phyloP scores from a whole-genome alignment of 257 asterid genomes.

The Orobanche coerulescens region DNA sequence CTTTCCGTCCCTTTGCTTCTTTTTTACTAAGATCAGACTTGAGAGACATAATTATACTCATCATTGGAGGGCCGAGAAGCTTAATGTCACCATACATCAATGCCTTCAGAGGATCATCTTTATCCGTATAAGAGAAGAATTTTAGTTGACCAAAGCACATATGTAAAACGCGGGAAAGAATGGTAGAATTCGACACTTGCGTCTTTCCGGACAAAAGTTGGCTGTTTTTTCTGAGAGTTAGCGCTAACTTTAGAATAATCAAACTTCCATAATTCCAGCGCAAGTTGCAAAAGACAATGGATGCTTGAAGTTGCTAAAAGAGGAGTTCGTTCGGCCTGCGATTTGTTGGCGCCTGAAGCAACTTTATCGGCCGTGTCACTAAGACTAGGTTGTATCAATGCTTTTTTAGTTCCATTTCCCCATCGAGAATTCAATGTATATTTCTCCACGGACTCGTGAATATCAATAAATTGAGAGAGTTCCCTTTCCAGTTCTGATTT shows the following conservation, averaged over 20 bases:
- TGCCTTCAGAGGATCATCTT: conserved; percentile 55
- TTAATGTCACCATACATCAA: conserved; percentile 61
- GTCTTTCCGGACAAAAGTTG: conserved; percentile 42
- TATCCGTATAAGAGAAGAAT: conserved; percentile 34
- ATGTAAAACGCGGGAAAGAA: conserved; percentile 33
- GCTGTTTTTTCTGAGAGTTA: conserved; percentile 48
- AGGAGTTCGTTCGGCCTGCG: conserved; percentile 50
- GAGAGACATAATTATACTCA: conserved; percentile 51
- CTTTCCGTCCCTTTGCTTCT: conserved; percentile 45
- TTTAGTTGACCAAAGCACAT: conserved; percentile 48
- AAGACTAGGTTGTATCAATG: conserved; percentile 31
- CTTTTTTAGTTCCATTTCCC: conserved; percentile 34
- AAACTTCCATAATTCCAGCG: conserved; percentile 30
- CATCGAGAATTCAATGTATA: conserved; percentile 29
- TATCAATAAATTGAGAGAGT: conserved; percentile 46
- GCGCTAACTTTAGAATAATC: conserved; percentile 29
- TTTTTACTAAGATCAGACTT: conserved; percentile 41
- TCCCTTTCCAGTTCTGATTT: conserved; percentile 59
- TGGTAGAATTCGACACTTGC: conserved; percentile 30
- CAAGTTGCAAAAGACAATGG: conserved; percentile 42
- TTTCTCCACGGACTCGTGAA: conserved; percentile 47
- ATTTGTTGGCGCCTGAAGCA: conserved; percentile 31
- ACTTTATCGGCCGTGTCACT: conserved; percentile 40
- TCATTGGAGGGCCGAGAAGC: conserved; percentile 60
- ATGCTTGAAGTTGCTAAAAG: conserved; percentile 63